phyloP scores from a whole-genome alignment of 2,329 filamentous ascomycete genomes.

The Calycina marina region DNA sequence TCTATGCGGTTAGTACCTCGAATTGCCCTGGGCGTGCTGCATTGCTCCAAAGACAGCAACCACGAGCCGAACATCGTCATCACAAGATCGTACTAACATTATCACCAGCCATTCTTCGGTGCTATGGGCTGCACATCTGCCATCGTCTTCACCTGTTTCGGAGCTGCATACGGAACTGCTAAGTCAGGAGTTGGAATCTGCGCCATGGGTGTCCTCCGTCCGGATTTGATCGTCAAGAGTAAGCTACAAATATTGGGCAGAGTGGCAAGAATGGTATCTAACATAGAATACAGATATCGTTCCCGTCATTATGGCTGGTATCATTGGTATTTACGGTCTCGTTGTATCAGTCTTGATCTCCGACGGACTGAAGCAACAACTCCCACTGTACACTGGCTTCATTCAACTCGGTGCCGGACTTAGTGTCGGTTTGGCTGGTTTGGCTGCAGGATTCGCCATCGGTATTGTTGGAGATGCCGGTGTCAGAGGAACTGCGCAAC shows the following conservation, averaged over 20 bases:
- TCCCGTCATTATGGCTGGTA: constrained; percentile 99
- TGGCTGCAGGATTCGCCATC: constrained; percentile 76
- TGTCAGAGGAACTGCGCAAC: constrained; percentile 68
- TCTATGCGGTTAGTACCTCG: constrained; percentile 82
- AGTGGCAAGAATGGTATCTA: constrained; percentile 4
- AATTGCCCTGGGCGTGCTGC: constrained; percentile 1
- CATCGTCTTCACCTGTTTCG: constrained; percentile 93
- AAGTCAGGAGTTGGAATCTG: constrained; percentile 99
- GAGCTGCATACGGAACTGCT: constrained; percentile 95
- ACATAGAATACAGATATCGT: constrained; percentile 62
- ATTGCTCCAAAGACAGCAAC: no score
- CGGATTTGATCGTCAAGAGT: constrained; percentile 99
- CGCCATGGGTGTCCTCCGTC: constrained; percentile 93
- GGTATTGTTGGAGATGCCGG: constrained; percentile 81
- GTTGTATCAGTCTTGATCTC: constrained; percentile 81
- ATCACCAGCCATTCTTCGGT: constrained; percentile 68
- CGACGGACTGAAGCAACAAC: constrained; percentile 57
- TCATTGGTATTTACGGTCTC: constrained; percentile 96
- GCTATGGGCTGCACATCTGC: constrained; percentile 92
- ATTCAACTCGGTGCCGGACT: constrained; percentile 78
- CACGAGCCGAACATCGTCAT: no score
- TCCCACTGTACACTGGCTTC: constrained; percentile 68
- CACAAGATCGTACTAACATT: constrained; percentile 19
- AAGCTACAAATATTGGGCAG: constrained; percentile 27
- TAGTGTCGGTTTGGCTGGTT: constrained; percentile 65